A percentile compares a stretch with the other conserved stretches of the same genome.
These are phyloP conservation scores for Penicillium frequentans DNA, from an alignment of 2,329 filamentous ascomycete species.

Conservation along the genomic window DNA sequence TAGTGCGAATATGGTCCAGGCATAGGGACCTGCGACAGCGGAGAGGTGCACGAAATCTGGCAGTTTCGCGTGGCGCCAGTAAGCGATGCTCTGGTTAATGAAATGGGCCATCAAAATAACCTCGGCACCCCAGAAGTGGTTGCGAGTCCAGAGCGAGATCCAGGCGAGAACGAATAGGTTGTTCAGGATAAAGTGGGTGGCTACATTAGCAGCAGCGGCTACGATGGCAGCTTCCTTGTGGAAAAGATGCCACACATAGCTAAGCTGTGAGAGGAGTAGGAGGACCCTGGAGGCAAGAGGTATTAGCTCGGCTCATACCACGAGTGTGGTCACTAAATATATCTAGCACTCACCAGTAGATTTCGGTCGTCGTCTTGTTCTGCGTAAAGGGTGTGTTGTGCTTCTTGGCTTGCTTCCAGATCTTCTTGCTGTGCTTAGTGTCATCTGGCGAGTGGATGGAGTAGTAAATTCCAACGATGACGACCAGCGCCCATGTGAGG, in stretches of 20 bases:
- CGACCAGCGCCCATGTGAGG: constrained; percentile 71
- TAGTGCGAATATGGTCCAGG: constrained; percentile 81
- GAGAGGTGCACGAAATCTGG: constrained; percentile 75
- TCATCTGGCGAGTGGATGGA: constrained; percentile 64
- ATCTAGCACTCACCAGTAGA: constrained; percentile 68
- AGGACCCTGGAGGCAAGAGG: constrained; percentile 56
- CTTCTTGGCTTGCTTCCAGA: constrained; percentile 72
- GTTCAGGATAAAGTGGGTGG: constrained; percentile 80
- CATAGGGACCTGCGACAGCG: constrained; percentile 73
- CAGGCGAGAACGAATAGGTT: constrained; percentile 82
- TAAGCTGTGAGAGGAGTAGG: constrained; percentile 72
- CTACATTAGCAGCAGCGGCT: constrained; percentile 71
- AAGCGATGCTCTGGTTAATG: constrained; percentile 73
- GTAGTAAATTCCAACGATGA: constrained; percentile 75
- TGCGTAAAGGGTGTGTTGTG: constrained; percentile 73
- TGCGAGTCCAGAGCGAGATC: constrained; percentile 78
- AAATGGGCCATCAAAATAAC: constrained; percentile 77
- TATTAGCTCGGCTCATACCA: background rate
- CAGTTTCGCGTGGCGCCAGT: constrained; percentile 74
- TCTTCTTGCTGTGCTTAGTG: constrained; percentile 60
- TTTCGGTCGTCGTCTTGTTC: constrained; percentile 61
- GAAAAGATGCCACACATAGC: constrained; percentile 77
- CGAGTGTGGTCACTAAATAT: background rate
- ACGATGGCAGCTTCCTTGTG: constrained; percentile 63
- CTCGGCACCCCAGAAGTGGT: constrained; percentile 73